Evolutionary conservation across 1,139 yeast species (phyloP), one percentile per base, ranked within the genome.

Genomic region (Debaryomyces coudertii): DNA sequence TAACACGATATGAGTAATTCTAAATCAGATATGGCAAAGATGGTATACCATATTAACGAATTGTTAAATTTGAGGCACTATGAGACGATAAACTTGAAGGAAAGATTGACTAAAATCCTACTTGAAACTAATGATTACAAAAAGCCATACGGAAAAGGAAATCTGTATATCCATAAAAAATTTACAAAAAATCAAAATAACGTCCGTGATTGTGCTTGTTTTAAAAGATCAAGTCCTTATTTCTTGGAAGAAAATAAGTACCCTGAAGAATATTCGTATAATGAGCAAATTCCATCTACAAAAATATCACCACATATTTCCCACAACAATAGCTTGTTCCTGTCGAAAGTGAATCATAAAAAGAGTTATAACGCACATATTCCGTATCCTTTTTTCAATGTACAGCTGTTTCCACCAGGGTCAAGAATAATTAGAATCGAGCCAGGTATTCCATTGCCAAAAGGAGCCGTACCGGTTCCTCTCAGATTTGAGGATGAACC

Each of bases 371-470:
- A 36, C 14, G 40, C 14, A 4, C 27, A 7, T 18, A n/a, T 28
- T 7, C 27, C 23, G 25, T 33, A 20, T 20, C 34, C 41, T 28
- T 29, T 27, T 1, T 41, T 43, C 12, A 38, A 36, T 25, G 20
- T 40, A 14, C 38, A 25, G 15, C 22, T 14, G 34, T 45, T 55
- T 36, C 61, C 61, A 1, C 53, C 53, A 7, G 60, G 61, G 1
- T 48, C 59, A 18, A 46, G 42, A 38, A 53, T 64, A 2, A 48
- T 65, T n/a, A 48, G 56, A 31, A 43, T 66, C 1, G 61, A 57
- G 7, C 61, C 62, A 5, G 69, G 69, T 2, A 53, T 51, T 54
- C 50, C 49, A 2, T 45, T 65, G 7, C 71, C 71, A 11, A 47
- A 49, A 1, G 69, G 69, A 3, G 69, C 68, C 1, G 51, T 61